These are phyloP conservation scores for Marasmius oreades DNA, from an alignment of 1,284 basidiomycete species.

Conservation along the genomic window DNA sequence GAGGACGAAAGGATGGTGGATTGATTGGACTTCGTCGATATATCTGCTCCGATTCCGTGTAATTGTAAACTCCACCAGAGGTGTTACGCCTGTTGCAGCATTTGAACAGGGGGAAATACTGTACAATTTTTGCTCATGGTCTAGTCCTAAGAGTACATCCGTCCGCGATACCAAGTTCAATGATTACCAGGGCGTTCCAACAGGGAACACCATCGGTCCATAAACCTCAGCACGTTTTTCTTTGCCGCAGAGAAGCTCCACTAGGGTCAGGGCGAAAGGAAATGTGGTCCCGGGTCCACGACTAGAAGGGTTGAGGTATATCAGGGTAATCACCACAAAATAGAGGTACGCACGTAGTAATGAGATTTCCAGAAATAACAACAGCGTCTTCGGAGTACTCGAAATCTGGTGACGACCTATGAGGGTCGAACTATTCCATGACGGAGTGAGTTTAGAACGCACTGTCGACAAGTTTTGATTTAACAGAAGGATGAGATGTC, in stretches of 20 bases:
- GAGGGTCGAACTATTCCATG: conserved; percentile 2
- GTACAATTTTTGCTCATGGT: neutral
- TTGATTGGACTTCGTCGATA: neutral
- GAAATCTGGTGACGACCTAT: conserved; percentile 46
- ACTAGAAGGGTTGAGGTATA: conserved; percentile 30
- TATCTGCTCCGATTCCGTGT: neutral
- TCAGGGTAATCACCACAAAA: neutral
- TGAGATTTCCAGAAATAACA: conserved; percentile 69
- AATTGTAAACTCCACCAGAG: neutral
- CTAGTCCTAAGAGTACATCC: neutral
- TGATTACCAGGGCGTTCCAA: conserved; percentile 40
- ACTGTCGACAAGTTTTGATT: conserved; percentile 58
- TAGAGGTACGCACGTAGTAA: conserved; percentile 59
- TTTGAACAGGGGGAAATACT: neutral
- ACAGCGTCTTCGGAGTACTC: conserved; percentile 78
- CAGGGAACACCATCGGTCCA: conserved; percentile 78
- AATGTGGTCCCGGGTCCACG: conserved; percentile 83
- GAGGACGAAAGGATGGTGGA: neutral
- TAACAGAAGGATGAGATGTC: conserved; percentile 82
- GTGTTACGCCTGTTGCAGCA: no score
- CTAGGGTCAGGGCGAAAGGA: conserved; percentile 70
- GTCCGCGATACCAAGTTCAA: neutral
- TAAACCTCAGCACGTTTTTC: conserved; percentile 66
- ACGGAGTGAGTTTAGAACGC: conserved; percentile 15
- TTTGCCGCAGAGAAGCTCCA: conserved; percentile 65